Evolutionary conservation across 1,139 yeast genomes (phyloP).

Genomic region (Diutina scorzettiae): DNA sequence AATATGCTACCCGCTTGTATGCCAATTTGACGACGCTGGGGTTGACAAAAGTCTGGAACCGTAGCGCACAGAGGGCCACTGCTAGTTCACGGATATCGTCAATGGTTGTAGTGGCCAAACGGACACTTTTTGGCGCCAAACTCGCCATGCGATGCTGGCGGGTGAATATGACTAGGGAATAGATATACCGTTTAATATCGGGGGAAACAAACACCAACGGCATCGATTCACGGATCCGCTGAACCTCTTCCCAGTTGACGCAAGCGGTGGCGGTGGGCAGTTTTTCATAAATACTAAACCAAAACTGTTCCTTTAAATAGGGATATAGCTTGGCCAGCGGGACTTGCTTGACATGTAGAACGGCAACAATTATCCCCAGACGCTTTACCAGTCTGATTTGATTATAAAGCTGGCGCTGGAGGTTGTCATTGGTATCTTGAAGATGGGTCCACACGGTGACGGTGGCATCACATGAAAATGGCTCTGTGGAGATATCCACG

Average conservation of each 20-base stretch:
- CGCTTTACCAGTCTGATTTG: not conserved
- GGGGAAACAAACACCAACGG: constrained; percentile 20
- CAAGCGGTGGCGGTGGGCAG: not conserved
- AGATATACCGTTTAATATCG: constrained; percentile 26
- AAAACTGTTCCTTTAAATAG: not conserved
- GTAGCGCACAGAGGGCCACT: not conserved
- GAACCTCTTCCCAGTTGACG: not conserved
- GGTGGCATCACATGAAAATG: not conserved
- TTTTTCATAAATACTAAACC: not conserved
- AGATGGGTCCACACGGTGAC: constrained; percentile 1
- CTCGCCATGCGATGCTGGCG: constrained; percentile 31
- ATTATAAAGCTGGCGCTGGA: not conserved
- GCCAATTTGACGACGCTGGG: constrained; percentile 32
- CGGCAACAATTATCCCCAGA: not conserved
- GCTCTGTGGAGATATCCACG: not conserved
- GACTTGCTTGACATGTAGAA: not conserved
- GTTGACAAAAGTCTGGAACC: constrained; percentile 17
- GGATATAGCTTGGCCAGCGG: not conserved
- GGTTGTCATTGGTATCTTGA: not conserved
- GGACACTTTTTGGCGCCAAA: constrained; percentile 18
- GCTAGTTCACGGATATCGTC: not conserved
- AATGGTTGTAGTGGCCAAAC: constrained; percentile 2
- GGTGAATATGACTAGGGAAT: constrained; percentile 26
- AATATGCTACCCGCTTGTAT: constrained; percentile 30
- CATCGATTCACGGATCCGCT: not conserved